phyloP scores from a whole-genome alignment of 805 yeast genomes.

The Yamadazyma scolyti region DNA sequence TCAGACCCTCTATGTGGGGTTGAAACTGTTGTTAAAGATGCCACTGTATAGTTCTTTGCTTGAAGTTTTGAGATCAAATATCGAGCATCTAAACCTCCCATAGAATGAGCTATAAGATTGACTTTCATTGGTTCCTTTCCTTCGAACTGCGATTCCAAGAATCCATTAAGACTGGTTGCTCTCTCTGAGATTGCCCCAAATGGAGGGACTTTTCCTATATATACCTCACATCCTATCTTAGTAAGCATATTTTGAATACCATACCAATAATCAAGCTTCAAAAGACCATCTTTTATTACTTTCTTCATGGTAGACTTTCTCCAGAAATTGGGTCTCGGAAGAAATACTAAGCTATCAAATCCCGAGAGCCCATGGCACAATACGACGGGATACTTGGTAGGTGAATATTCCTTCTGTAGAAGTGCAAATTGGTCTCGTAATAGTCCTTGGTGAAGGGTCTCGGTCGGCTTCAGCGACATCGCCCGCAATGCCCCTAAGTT shows the following conservation, averaged over 20 bases:
- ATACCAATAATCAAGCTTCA: conserved; percentile 70
- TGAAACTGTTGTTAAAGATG: conserved; percentile 76
- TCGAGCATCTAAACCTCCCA: conserved; percentile 91
- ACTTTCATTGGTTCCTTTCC: conserved; percentile 39
- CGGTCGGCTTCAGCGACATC: too few relatives aligned
- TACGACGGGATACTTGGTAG: conserved; percentile 72
- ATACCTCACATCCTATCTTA: conserved; percentile 60
- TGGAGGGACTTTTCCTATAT: conserved; percentile 78
- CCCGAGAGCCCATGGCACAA: conserved; percentile 88
- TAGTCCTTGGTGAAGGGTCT: too few relatives aligned
- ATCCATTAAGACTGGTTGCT: conserved; percentile 53
- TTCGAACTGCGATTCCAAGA: conserved; percentile 34
- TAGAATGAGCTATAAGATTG: conserved; percentile 82
- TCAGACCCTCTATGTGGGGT: conserved; percentile 90
- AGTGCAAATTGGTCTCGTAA: conserved; percentile 5
- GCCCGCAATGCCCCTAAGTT: too few relatives aligned
- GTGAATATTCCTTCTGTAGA: conserved; percentile 10
- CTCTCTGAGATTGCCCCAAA: conserved; percentile 72
- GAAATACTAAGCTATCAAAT: conserved; percentile 48
- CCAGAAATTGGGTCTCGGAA: conserved; percentile 14
- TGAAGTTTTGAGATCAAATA: conserved; percentile 57
- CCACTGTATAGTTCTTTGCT: conserved; percentile 51
- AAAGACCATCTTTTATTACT: conserved; percentile 20
- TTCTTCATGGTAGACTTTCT: conserved; percentile 6
- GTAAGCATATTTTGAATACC: conserved; percentile 67